Conservation (phyloP, 257 asterid genomes). For the Lycium barbarum region DNA sequence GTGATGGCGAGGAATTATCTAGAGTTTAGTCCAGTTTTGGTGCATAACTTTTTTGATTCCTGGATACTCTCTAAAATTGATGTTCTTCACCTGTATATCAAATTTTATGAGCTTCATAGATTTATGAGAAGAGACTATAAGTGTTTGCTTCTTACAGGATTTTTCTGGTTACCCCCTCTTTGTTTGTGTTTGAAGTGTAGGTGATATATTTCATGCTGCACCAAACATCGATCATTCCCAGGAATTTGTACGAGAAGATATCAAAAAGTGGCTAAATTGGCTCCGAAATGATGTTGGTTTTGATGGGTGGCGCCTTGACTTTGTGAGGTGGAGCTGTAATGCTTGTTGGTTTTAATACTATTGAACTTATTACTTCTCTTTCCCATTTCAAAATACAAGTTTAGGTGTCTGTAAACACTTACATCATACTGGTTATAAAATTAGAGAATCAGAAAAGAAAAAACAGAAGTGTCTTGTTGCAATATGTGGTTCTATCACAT, state of each 20-base stretch:
- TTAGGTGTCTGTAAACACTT: constrained; percentile 14
- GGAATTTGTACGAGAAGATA: constrained; percentile 57
- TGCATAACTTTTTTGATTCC: constrained; percentile 17
- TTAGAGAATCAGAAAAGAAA: background rate
- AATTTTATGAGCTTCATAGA: constrained; percentile 13
- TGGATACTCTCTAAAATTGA: background rate
- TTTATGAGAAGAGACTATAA: constrained; percentile 7
- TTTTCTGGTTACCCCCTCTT: constrained; percentile 19
- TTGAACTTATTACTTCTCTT: background rate
- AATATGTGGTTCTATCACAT: constrained; percentile 20
- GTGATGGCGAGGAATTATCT: background rate
- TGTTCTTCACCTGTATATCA: constrained; percentile 22
- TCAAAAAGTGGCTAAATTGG: constrained; percentile 62
- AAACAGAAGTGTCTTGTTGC: background rate
- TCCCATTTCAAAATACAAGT: constrained; percentile 17
- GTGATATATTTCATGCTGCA: constrained; percentile 67
- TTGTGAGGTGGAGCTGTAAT: constrained; percentile 46
- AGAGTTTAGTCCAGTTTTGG: constrained; percentile 19
- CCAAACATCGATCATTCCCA: constrained; percentile 68
- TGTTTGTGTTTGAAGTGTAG: constrained; percentile 34
- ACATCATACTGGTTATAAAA: background rate
- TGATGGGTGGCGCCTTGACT: constrained; percentile 72
- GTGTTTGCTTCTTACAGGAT: constrained; percentile 1
- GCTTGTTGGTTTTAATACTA: background rate
- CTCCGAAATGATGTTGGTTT: constrained; percentile 59